Conservation (phyloP, 2,329 filamentous ascomycete genomes). For the Penicillium aurantiogriseum region DNA sequence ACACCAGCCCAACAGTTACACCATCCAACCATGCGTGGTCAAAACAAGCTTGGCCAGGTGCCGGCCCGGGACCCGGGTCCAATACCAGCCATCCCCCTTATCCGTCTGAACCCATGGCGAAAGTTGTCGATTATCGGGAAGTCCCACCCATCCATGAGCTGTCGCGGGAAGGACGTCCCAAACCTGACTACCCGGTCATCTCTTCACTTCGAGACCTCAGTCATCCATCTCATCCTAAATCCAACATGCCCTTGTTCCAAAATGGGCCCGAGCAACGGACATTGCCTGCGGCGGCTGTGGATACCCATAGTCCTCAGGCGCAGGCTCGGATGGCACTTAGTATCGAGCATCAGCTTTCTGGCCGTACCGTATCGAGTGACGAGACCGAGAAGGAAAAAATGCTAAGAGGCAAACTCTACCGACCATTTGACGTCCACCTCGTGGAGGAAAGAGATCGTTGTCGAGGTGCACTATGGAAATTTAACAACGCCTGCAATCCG, state of each 20-base stretch:
- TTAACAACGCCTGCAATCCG: slow-evolving; percentile 80
- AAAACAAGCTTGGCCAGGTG: slow-evolving; percentile 40
- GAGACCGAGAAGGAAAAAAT: slow-evolving; percentile 85
- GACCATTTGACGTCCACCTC: slow-evolving; percentile 74
- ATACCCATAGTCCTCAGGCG: slow-evolving; percentile 42
- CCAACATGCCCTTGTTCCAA: slow-evolving; percentile 39
- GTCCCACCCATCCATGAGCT: slow-evolving; percentile 42
- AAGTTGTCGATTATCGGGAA: slow-evolving; percentile 40
- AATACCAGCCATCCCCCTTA: slow-evolving; percentile 37
- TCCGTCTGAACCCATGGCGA: slow-evolving; percentile 39
- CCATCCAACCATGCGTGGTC: slow-evolving; percentile 39
- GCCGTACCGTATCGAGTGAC: slow-evolving; percentile 42
- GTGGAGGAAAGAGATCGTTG: slow-evolving; percentile 82
- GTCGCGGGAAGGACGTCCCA: slow-evolving; percentile 38
- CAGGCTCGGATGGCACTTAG: slow-evolving; percentile 46
- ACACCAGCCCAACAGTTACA: slow-evolving; percentile 40
- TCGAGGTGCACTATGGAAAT: slow-evolving; percentile 75
- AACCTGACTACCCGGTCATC: slow-evolving; percentile 43
- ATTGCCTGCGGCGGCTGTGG: slow-evolving; percentile 34
- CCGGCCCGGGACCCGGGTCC: background rate
- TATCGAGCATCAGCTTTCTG: slow-evolving; percentile 42
- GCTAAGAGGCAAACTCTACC: slow-evolving; percentile 75
- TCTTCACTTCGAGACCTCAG: slow-evolving; percentile 43
- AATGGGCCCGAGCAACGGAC: slow-evolving; percentile 39
- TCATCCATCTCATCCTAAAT: slow-evolving; percentile 37